These are phyloP conservation scores for Phytopythium helicoides DNA, from an alignment of 352 stramenopile species.

Conservation along the genomic window DNA sequence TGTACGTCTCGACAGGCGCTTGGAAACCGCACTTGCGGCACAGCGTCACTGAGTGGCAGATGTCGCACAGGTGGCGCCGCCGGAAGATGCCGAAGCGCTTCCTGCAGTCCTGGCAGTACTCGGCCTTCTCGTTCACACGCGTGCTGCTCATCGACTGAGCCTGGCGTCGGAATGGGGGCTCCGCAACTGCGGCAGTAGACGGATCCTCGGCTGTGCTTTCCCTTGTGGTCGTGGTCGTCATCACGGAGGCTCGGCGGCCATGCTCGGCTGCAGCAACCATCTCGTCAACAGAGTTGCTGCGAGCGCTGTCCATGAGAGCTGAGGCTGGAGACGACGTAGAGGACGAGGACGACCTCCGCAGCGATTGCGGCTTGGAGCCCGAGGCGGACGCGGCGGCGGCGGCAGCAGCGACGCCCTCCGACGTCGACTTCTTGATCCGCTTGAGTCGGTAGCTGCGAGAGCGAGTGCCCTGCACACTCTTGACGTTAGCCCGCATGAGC, in stretches of 20 bases:
- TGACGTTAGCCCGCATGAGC: slow-evolving; percentile 50
- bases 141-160: slow-evolving; percentile 16
- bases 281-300: slow-evolving; percentile 18
- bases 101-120: slow-evolving; percentile 41
- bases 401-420: slow-evolving; percentile 11
- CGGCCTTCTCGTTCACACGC: slow-evolving; percentile 22
- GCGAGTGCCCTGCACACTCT: slow-evolving; percentile 44
- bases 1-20: slow-evolving; percentile 36
- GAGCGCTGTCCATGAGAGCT: slow-evolving; percentile 20
- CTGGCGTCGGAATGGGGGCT: slow-evolving; percentile 20
- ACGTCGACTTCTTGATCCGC: slow-evolving; percentile 45
- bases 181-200: neutral
- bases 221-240: slow-evolving; percentile 6
- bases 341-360: slow-evolving; percentile 25
- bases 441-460: slow-evolving; percentile 48
- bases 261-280: neutral
- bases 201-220: slow-evolving; percentile 7
- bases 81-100: slow-evolving; percentile 71
- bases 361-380: slow-evolving; percentile 11
- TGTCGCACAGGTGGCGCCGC: slow-evolving; percentile 49
- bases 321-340: slow-evolving; percentile 31
- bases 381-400: slow-evolving; percentile 6
- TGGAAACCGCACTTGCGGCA: slow-evolving; percentile 60
- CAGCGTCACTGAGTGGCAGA: slow-evolving; percentile 47
- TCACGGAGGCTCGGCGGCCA: neutral